Evolutionary conservation across 1,284 basidiomycete species (phyloP).

Genomic region (Ganoderma multipileum): DNA sequence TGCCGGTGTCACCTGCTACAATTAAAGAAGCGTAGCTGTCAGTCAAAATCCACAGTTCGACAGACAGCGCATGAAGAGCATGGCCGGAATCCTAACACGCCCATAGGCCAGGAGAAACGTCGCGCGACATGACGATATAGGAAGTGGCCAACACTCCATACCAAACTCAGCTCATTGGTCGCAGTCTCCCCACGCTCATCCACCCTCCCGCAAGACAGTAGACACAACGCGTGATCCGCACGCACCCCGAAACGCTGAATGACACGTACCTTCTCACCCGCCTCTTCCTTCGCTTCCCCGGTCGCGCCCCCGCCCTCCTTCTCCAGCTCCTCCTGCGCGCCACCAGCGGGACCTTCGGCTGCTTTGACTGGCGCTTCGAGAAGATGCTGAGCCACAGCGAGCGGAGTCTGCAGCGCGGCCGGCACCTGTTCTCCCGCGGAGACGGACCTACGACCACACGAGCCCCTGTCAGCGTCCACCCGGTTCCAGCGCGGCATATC

Average conservation of each 20-base stretch:
- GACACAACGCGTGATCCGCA: not conserved
- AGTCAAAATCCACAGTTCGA: constrained; percentile 21
- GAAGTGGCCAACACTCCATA: not conserved
- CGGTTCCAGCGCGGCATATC: constrained; percentile 11
- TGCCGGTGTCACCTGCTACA: constrained; percentile 24
- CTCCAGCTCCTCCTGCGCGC: constrained; percentile 40
- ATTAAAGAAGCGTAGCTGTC: constrained; percentile 19
- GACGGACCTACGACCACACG: constrained; percentile 36
- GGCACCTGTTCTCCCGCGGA: constrained; percentile 64
- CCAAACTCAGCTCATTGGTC: not conserved
- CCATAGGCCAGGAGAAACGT: too few relatives aligned
- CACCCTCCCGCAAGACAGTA: not conserved
- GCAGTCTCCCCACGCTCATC: not conserved
- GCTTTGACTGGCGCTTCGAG: constrained; percentile 47
- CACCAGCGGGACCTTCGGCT: constrained; percentile 30
- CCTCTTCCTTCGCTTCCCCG: constrained; percentile 36
- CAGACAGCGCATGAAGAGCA: constrained; percentile 15
- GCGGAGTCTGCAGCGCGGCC: constrained; percentile 63
- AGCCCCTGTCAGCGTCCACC: constrained; percentile 1
- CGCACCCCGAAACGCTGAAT: constrained; percentile 5
- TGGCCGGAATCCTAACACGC: too few relatives aligned
- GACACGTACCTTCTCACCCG: constrained; percentile 37
- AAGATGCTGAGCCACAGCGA: constrained; percentile 67
- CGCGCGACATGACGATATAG: too few relatives aligned
- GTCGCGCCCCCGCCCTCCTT: constrained; percentile 39